These are phyloP conservation scores for Nigrospora sphaerica DNA, from an alignment of 2,329 filamentous ascomycete genomes.

Conservation along the genomic window DNA sequence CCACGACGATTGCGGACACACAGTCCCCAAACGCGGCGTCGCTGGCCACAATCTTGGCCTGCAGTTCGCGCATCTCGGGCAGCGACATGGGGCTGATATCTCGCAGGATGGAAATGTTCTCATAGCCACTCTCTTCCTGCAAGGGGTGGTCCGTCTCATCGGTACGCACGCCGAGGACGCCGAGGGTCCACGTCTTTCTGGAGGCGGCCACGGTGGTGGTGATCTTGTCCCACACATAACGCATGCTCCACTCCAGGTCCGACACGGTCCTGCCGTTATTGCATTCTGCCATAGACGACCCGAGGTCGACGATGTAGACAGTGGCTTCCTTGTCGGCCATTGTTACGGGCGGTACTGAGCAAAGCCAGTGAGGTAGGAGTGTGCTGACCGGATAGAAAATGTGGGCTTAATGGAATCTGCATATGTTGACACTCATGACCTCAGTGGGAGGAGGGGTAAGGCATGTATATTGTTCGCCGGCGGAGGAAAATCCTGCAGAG, in stretches of 20 bases:
- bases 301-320: conserved; percentile 86
- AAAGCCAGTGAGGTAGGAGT: too few species aligned
- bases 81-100: conserved; percentile 54
- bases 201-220: conserved; percentile 60
- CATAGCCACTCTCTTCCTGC: conserved; percentile 61
- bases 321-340: conserved; percentile 95
- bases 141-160: conserved; percentile 53
- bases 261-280: conserved; percentile 66
- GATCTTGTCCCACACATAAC: conserved; percentile 93
- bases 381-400: too few species aligned
- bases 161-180: conserved; percentile 79
- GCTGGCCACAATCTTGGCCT: conserved; percentile 58
- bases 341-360: conserved; percentile 10
- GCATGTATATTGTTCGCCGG: too few species aligned
- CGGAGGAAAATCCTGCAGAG: too few species aligned
- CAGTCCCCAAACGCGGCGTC: conserved; percentile 67
- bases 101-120: conserved; percentile 76
- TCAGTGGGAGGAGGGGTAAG: too few species aligned
- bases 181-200: conserved; percentile 66
- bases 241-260: conserved; percentile 83
- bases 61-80: conserved; percentile 60
- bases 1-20: conserved; percentile 80
- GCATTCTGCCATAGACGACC: conserved; percentile 71
- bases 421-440: too few species aligned
- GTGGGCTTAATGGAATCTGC: too few species aligned